Conservation (phyloP, 257 asterid species). For the Solanum appendiculatum region DNA sequence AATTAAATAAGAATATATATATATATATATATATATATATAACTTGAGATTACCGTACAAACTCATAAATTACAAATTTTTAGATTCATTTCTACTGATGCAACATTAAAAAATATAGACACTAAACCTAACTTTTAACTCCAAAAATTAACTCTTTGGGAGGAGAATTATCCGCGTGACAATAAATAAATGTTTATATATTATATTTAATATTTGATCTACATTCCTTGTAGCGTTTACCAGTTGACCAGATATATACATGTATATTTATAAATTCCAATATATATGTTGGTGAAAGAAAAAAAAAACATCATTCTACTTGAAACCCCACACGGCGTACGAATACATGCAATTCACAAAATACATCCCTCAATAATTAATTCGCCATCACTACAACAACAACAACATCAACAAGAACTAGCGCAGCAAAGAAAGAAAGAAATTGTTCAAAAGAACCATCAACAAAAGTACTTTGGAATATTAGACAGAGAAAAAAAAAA, state of each 20-base stretch:
- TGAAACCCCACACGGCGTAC: conserved; percentile 23
- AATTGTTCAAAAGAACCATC: neutral
- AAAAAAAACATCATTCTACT: neutral
- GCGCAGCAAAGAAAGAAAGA: neutral
- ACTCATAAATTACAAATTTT: too few relatives aligned
- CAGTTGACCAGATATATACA: conserved; percentile 25
- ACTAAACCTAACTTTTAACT: too few relatives aligned
- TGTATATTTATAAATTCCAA: neutral
- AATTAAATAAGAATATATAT: too few relatives aligned
- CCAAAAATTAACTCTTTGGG: neutral
- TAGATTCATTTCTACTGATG: too few relatives aligned
- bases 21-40: too few relatives aligned
- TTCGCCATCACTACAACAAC: neutral
- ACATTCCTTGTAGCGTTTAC: conserved; percentile 24
- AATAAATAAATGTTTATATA: too few relatives aligned
- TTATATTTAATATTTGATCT: neutral
- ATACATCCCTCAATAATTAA: conserved; percentile 13
- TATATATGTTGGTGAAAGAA: neutral
- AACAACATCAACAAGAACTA: neutral
- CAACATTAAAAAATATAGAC: too few relatives aligned
- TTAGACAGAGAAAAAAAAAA: neutral
- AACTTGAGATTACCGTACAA: too few relatives aligned
- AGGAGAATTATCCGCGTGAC: neutral
- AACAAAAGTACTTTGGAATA: neutral
- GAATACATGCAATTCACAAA: conserved; percentile 27